phyloP scores from a whole-genome alignment of 2,329 filamentous ascomycete genomes.

The Xylariaceae sp. region DNA sequence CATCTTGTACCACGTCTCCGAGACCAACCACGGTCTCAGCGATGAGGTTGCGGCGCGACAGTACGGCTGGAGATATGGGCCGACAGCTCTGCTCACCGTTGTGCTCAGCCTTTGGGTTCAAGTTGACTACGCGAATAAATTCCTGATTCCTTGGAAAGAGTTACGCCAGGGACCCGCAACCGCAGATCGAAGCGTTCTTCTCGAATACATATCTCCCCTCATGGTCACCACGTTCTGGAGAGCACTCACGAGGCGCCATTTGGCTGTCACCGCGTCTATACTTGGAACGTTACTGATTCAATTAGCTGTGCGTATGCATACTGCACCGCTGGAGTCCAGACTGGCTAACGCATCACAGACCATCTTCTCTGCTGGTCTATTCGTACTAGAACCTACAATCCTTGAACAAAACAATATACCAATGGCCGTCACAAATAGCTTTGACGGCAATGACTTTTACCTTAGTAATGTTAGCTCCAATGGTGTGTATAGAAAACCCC shows the following conservation, averaged over 20 bases:
- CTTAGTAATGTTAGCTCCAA: slow-evolving; percentile 7
- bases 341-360: slow-evolving; percentile 4
- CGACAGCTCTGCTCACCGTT: slow-evolving; percentile 13
- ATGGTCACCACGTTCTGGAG: not conserved
- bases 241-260: slow-evolving; percentile 6
- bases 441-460: slow-evolving; percentile 11
- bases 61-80: slow-evolving; percentile 15
- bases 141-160: slow-evolving; percentile 13
- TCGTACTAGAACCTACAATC: slow-evolving; percentile 8
- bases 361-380: slow-evolving; percentile 12
- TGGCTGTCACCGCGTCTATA: slow-evolving; percentile 9
- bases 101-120: slow-evolving; percentile 14
- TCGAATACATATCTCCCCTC: slow-evolving; percentile 11
- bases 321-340: not conserved
- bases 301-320: slow-evolving; percentile 7
- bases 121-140: slow-evolving; percentile 12
- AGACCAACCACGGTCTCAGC: slow-evolving; percentile 5
- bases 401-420: not conserved
- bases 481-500: too few relatives aligned
- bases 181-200: slow-evolving; percentile 8
- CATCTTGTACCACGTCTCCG: slow-evolving; percentile 6
- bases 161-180: slow-evolving; percentile 7
- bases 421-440: slow-evolving; percentile 1
- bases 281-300: slow-evolving; percentile 9
- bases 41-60: slow-evolving; percentile 4